phyloP scores from a whole-genome alignment of 148 eudicot genomes.

The Pouteria glomerata region DNA sequence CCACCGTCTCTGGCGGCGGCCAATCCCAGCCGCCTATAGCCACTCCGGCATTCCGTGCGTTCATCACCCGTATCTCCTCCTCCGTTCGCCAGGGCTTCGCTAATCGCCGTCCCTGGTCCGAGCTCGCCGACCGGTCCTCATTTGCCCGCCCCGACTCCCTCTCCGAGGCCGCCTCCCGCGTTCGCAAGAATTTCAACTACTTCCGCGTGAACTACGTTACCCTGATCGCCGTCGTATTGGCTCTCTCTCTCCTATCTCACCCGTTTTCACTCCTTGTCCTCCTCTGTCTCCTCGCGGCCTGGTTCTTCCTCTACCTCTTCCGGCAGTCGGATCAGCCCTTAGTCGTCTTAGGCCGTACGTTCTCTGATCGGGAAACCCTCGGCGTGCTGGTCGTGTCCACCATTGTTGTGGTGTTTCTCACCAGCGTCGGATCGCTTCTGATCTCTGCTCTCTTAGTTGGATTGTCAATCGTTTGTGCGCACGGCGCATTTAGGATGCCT shows the following conservation, averaged over 20 bases:
- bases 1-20: background rate
- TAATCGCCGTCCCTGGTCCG: conserved; percentile 71
- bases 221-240: conserved; percentile 37
- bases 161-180: conserved; percentile 60
- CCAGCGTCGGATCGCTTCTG: conserved; percentile 62
- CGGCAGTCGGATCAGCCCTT: conserved; percentile 59
- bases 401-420: conserved; percentile 49
- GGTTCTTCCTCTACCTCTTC: conserved; percentile 67
- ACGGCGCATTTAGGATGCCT: conserved; percentile 72
- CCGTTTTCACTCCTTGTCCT: conserved; percentile 64
- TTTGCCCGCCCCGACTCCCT: conserved; percentile 60
- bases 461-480: conserved; percentile 44
- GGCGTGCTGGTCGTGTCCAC: conserved; percentile 43
- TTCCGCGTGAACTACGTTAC: conserved; percentile 68
- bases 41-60: conserved; percentile 57
- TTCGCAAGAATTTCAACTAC: conserved; percentile 62
- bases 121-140: conserved; percentile 65
- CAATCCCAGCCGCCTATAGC: conserved; percentile 35
- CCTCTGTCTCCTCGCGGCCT: conserved; percentile 56
- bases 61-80: conserved; percentile 42
- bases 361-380: conserved; percentile 59
- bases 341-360: conserved; percentile 43
- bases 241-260: conserved; percentile 61
- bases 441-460: conserved; percentile 59
- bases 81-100: conserved; percentile 48